These are phyloP conservation scores for Platanthera guangdongensis DNA, from an alignment of 106 monocot species.

Conservation along the genomic window DNA sequence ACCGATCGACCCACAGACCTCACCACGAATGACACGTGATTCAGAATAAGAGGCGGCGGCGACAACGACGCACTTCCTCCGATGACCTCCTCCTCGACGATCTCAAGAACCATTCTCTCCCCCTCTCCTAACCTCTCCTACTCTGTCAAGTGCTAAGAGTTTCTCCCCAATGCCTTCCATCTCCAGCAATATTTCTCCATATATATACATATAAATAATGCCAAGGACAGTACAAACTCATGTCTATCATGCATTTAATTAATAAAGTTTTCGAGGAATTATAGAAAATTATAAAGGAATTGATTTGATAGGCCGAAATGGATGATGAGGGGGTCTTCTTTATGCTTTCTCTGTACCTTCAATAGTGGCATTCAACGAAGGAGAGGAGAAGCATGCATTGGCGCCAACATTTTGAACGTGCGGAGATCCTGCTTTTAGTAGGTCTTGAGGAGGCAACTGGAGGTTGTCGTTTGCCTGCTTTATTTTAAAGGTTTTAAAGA, in stretches of 20 bases:
- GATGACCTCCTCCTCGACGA: constrained; percentile 26
- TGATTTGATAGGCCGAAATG: not conserved
- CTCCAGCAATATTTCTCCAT: not conserved
- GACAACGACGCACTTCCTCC: not conserved
- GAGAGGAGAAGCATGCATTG: constrained; percentile 7
- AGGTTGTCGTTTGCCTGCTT: no score
- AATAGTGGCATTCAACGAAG: constrained; percentile 10
- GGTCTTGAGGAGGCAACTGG: no score
- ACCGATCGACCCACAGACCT: constrained; percentile 40
- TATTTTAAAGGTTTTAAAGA: no score
- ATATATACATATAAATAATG: constrained; percentile 3
- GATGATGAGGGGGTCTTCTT: not conserved
- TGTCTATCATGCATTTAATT: not conserved
- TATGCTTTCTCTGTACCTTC: not conserved
- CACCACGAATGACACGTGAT: constrained; percentile 60
- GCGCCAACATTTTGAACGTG: constrained; percentile 11
- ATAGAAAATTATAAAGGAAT: not conserved
- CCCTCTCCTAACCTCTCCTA: not conserved
- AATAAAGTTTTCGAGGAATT: not conserved
- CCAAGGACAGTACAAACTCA: not conserved
- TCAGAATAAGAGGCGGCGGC: constrained; percentile 36
- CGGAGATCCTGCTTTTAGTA: not conserved
- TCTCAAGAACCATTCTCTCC: constrained; percentile 28
- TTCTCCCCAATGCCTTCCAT: not conserved
- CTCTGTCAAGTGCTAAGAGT: not conserved